A percentile compares a stretch with the other conserved stretches of the same genome.
phyloP scores from a whole-genome alignment of 176 grass and related monocot genomes.

The Cenchrus purpureus region DNA sequence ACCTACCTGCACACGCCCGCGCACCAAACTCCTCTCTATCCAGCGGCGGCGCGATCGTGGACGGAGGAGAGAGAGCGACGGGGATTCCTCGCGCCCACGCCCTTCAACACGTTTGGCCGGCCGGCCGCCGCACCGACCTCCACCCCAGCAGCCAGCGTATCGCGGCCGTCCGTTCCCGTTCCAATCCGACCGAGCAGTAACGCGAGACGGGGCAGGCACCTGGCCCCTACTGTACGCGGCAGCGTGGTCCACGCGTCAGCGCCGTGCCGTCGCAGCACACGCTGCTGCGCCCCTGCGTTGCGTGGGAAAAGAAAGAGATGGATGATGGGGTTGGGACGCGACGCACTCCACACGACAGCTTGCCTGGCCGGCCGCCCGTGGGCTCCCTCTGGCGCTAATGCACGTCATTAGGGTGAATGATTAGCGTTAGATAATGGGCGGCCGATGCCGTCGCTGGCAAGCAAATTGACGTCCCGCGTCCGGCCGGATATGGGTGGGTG shows the following conservation, averaged over 20 bases:
- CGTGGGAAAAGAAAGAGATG: neutral
- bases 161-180: neutral
- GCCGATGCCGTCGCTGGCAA: conserved; percentile 41
- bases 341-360: neutral
- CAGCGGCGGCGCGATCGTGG: neutral
- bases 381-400: neutral
- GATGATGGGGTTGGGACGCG: neutral
- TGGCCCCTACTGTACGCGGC: neutral
- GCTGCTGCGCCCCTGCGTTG: neutral
- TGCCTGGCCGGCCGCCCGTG: neutral
- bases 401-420: conserved; percentile 35
- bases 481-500: conserved; percentile 9
- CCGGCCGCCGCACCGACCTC: conserved; percentile 24
- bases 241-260: conserved; percentile 21
- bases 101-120: conserved; percentile 16
- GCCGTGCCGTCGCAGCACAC: neutral
- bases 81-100: too few relatives aligned
- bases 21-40: neutral
- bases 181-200: neutral
- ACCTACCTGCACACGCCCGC: neutral
- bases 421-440: conserved; percentile 23
- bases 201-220: neutral
- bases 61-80: neutral
- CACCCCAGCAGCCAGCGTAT: neutral
- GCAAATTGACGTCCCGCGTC: conserved; percentile 46